These are phyloP conservation scores for Cladophialophora chaetospira DNA, from an alignment of 2,329 filamentous ascomycete species.

Conservation along the genomic window DNA sequence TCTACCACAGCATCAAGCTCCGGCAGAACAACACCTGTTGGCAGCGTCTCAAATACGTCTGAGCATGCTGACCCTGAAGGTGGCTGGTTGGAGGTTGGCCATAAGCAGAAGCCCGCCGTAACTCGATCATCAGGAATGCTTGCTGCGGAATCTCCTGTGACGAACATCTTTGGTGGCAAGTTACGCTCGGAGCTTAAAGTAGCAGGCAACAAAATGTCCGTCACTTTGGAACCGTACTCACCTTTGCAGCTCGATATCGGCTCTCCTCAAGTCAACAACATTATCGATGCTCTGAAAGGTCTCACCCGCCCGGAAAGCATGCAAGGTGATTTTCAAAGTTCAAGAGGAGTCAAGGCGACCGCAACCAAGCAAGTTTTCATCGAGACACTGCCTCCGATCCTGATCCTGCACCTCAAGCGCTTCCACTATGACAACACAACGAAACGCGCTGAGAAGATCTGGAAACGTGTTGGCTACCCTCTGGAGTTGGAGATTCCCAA, in stretches of 20 bases:
- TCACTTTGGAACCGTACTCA: conserved; percentile 91
- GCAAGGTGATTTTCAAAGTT: conserved; percentile 79
- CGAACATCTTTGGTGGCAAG: conserved; percentile 91
- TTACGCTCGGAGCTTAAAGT: conserved; percentile 86
- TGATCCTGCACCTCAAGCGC: conserved; percentile 93
- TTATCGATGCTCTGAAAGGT: conserved; percentile 84
- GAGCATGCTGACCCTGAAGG: conserved; percentile 52
- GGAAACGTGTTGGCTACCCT: conserved; percentile 96
- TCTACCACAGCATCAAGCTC: conserved; percentile 48
- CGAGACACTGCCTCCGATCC: conserved; percentile 82
- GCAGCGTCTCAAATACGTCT: conserved; percentile 47
- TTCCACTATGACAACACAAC: conserved; percentile 91
- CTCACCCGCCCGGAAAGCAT: conserved; percentile 82
- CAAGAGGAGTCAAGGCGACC: conserved; percentile 71
- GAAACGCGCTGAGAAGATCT: conserved; percentile 88
- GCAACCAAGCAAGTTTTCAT: conserved; percentile 96
- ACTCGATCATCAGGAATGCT: conserved; percentile 81
- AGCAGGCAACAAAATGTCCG: conserved; percentile 82
- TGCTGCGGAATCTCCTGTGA: conserved; percentile 76
- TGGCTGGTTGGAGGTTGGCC: conserved; percentile 94
- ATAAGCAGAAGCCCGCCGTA: conserved; percentile 81
- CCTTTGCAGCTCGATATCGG: conserved; percentile 94
- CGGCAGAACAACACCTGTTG: conserved; percentile 48
- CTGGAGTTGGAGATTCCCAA: conserved; percentile 90
- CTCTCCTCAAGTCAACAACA: conserved; percentile 80